Conservation (phyloP, 2,329 filamentous ascomycete genomes). For the Beauveria rudraprayagi region DNA sequence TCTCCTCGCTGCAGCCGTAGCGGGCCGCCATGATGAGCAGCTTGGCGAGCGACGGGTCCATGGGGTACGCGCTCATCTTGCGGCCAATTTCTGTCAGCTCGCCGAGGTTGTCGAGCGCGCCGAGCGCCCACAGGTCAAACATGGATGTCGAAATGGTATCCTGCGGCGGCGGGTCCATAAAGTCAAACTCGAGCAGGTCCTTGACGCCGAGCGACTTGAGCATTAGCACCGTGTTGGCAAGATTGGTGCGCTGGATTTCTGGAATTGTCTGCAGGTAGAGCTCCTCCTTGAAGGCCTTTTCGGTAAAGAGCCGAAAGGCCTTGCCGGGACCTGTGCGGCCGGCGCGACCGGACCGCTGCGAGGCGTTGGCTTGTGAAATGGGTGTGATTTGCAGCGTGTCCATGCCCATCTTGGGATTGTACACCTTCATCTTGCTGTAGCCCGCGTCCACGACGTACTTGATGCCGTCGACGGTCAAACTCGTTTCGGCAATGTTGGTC, state of each 20-base stretch:
- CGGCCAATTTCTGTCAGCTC: constrained; percentile 80
- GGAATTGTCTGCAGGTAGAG: constrained; percentile 95
- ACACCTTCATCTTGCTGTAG: constrained; percentile 96
- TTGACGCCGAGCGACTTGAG: constrained; percentile 92
- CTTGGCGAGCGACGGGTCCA: constrained; percentile 94
- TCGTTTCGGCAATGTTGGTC: constrained; percentile 97
- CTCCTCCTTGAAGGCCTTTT: constrained; percentile 91
- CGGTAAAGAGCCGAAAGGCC: constrained; percentile 88
- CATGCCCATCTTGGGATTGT: constrained; percentile 99
- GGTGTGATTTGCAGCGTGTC: constrained; percentile 96
- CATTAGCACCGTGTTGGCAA: constrained; percentile 88
- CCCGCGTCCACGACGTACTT: constrained; percentile 98
- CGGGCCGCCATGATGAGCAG: constrained; percentile 84
- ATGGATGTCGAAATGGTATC: constrained; percentile 96
- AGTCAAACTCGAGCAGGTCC: constrained; percentile 92
- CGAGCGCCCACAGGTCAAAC: constrained; percentile 94
- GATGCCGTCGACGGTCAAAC: constrained; percentile 95
- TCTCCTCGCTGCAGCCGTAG: constrained; percentile 92
- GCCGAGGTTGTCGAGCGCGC: constrained; percentile 87
- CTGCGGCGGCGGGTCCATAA: constrained; percentile 97
- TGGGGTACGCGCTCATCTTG: constrained; percentile 95
- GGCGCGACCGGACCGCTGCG: constrained; percentile 86
- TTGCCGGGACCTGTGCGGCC: constrained; percentile 93
- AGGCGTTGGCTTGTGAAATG: constrained; percentile 92
- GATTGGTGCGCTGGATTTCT: constrained; percentile 93